phyloP scores from a whole-genome alignment of 306 rosid genomes.

The Vigna unguiculata region DNA sequence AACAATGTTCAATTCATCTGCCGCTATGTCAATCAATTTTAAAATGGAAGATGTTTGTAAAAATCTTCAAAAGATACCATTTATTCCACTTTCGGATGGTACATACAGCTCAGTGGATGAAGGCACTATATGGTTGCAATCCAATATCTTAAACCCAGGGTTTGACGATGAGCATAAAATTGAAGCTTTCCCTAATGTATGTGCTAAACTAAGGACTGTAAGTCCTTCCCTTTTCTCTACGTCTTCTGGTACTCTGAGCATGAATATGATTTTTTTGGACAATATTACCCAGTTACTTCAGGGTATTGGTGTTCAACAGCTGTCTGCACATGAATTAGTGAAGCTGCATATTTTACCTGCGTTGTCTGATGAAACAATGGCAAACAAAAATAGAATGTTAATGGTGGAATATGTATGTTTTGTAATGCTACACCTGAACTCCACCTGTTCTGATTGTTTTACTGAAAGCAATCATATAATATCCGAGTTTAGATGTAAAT shows the following conservation, averaged over 20 bases:
- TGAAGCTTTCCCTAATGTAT: constrained; percentile 74
- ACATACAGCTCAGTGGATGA: constrained; percentile 70
- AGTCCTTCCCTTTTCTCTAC: constrained; percentile 70
- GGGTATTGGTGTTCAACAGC: constrained; percentile 78
- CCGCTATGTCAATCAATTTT: constrained; percentile 46
- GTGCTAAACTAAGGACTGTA: constrained; percentile 75
- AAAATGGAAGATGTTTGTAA: constrained; percentile 55
- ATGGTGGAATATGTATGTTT: constrained; percentile 88
- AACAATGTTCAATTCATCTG: constrained; percentile 58
- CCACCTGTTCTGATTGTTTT: constrained; percentile 75
- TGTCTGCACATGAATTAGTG: constrained; percentile 91
- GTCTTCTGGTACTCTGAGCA: constrained; percentile 56
- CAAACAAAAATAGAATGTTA: constrained; percentile 52
- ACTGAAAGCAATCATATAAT: constrained; percentile 67
- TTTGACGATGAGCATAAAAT: constrained; percentile 62
- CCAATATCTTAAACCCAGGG: constrained; percentile 56
- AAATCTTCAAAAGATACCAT: constrained; percentile 60
- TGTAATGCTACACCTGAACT: constrained; percentile 78
- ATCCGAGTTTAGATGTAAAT: constrained; percentile 64
- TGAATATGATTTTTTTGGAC: constrained; percentile 50
- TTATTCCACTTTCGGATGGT: constrained; percentile 95
- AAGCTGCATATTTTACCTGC: constrained; percentile 84
- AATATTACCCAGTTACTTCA: constrained; percentile 68
- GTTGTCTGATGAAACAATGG: constrained; percentile 55
- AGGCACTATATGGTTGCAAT: constrained; percentile 89